Conservation (phyloP, 73 alveolate species). For the Tetrahymena thermophila region DNA sequence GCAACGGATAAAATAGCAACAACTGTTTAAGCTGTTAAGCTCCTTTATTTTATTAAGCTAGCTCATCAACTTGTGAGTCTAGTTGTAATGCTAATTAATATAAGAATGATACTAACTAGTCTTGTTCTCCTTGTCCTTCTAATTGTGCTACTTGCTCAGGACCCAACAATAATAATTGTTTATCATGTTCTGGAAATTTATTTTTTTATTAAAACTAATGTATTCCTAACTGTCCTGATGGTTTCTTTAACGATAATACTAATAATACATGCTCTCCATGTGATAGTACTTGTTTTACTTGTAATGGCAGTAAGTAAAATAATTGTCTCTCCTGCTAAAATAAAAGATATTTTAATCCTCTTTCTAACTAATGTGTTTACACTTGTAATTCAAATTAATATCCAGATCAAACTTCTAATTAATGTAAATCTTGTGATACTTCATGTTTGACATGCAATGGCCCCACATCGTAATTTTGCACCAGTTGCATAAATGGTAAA, state of each 20-base stretch:
- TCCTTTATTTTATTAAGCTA: background rate
- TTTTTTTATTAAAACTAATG: no score
- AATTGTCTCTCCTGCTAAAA: background rate
- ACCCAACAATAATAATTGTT: background rate
- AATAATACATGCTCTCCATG: background rate
- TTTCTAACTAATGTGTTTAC: background rate
- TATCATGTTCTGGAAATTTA: background rate
- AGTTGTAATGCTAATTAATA: background rate
- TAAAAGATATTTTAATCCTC: background rate
- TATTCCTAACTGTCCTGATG: background rate
- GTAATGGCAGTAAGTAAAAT: background rate
- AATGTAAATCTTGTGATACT: background rate
- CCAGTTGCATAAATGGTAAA: background rate
- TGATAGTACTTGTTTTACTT: background rate
- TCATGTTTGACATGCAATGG: background rate
- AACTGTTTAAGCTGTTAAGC: background rate
- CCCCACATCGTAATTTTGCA: background rate
- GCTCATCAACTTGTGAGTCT: background rate
- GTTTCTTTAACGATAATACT: no score
- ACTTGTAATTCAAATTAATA: background rate
- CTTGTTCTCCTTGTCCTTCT: background rate
- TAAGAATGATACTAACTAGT: background rate
- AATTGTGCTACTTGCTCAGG: background rate
- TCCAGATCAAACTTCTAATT: background rate
- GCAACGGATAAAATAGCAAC: background rate